Base-by-base conservation (phyloP, 495 filamentous ascomycete genomes). In the Thozetella sp. region DNA sequence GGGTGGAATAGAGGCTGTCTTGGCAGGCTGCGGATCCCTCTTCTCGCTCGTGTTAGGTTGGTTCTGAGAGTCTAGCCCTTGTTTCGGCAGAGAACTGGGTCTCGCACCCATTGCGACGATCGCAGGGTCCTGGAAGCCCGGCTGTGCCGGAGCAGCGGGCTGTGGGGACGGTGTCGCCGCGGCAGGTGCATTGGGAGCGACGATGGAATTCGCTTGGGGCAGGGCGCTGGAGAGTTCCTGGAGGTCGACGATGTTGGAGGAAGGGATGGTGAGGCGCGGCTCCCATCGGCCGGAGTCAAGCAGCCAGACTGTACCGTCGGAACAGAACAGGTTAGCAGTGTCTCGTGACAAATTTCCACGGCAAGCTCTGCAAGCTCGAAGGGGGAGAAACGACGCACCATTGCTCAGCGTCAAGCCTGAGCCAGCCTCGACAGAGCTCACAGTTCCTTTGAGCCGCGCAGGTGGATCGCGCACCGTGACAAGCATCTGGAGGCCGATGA, bases 401-500 rank as follows among this genome's bases (percentile, higher is more conserved):
- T 97, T 84, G 53, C 81, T 82, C 22, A 99, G 81, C 22, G 88
- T 87, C 62, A 99, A 79, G 45, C 86, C 85, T 59, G 88, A 83
- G 4, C 90, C 90, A 51, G 88, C 83, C 23, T 80, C 75, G 27
- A 97, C 86, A 63, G 86, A 79, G 51, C 83, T 84, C 34, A 99
- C 87, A 22, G 87, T 83, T 45, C 94, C 94, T 61, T 85, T 83
- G 50, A 97, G 72, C 62, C 83, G 81, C 17, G 82, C 81, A 1
- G 83, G 81, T 25, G 92, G 92, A 52, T 86, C 72, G 54, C 76
- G 83, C 53, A 97, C 79, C 13, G 87, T 93, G 63, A 96, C 86
- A 54, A 88, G 72, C 70, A 96, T 90, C 58, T 87, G 86, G 67
- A 92, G 83, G 27, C 93, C 93, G 61, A 93, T 88, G 71, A 95